A percentile compares a stretch with the other conserved stretches of the same genome.
These are phyloP conservation scores for Theobroma cacao DNA, from an alignment of 345 rosid species.

Conservation along the genomic window DNA sequence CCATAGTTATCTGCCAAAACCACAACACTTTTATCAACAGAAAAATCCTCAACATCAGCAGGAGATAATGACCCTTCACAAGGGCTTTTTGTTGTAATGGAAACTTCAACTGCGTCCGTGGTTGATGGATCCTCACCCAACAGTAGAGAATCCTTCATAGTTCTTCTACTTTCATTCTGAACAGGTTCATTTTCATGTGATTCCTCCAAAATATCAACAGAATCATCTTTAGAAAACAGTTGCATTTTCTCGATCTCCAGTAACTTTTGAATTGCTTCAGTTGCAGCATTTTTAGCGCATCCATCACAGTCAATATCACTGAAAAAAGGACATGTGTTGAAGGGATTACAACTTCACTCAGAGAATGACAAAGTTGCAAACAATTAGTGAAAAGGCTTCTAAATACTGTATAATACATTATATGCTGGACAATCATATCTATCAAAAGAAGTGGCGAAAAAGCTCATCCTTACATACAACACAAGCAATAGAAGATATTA, in stretches of 20 bases:
- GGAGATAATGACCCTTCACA: neutral
- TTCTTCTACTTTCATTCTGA: conserved; percentile 11
- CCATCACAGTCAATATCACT: conserved; percentile 26
- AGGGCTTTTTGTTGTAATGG: neutral
- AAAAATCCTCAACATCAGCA: neutral
- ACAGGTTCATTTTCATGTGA: conserved; percentile 18
- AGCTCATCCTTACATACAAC: neutral
- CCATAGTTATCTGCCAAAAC: neutral
- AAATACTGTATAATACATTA: neutral
- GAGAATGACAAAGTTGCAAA: neutral
- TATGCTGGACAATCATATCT: neutral
- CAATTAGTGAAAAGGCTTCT: neutral
- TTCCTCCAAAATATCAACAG: neutral
- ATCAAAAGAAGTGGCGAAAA: neutral
- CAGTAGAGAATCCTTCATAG: conserved; percentile 10
- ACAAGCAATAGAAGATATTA: neutral
- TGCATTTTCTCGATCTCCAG: conserved; percentile 25
- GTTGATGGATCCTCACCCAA: conserved; percentile 17
- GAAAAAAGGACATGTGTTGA: neutral
- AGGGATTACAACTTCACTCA: neutral
- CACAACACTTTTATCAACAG: neutral
- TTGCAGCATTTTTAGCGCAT: conserved; percentile 39
- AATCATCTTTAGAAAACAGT: conserved; percentile 4
- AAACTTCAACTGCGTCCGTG: conserved; percentile 12
- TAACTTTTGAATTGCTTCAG: conserved; percentile 39